Conservation (phyloP, 768 basidiomycete species). For the Punctularia strigosozonata region DNA sequence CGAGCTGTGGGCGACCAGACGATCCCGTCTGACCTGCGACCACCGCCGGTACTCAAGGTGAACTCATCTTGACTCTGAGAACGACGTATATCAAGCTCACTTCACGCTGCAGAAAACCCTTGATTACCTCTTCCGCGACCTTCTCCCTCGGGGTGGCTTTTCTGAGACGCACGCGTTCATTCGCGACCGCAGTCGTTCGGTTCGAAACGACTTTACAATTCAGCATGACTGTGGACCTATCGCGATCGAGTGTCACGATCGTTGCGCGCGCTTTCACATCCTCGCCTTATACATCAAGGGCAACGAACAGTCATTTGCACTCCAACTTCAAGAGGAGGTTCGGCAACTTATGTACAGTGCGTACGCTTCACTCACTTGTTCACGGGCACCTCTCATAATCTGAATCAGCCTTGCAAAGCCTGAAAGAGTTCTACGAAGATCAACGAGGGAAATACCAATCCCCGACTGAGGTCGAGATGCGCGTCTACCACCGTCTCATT, state of each 20-base stretch:
- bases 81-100: slow-evolving; percentile 2
- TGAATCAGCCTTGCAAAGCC: slow-evolving; percentile 73
- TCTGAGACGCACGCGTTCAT: slow-evolving; percentile 70
- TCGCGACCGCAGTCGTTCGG: slow-evolving; percentile 81
- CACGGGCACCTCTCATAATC: neutral
- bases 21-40: slow-evolving; percentile 84
- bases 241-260: slow-evolving; percentile 85
- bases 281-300: slow-evolving; percentile 62
- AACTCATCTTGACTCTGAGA: slow-evolving; percentile 1
- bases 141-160: slow-evolving; percentile 62
- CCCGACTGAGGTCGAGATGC: slow-evolving; percentile 89
- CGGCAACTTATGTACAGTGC: slow-evolving; percentile 84
- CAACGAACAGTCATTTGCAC: slow-evolving; percentile 42
- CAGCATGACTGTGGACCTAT: slow-evolving; percentile 68
- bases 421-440: slow-evolving; percentile 91
- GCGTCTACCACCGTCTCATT: slow-evolving; percentile 86
- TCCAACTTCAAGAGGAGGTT: slow-evolving; percentile 76
- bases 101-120: slow-evolving; percentile 51
- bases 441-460: slow-evolving; percentile 53
- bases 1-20: slow-evolving; percentile 90
- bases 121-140: slow-evolving; percentile 84
- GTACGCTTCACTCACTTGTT: slow-evolving; percentile 16
- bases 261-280: slow-evolving; percentile 91
- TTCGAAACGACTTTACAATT: slow-evolving; percentile 91
- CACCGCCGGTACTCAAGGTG: slow-evolving; percentile 74